Percentiles rank a stretch among this genome's conserved stretches.
These are phyloP conservation scores for Zoysia pacifica DNA, from an alignment of 176 grass and related monocot genomes.

Conservation along the genomic window DNA sequence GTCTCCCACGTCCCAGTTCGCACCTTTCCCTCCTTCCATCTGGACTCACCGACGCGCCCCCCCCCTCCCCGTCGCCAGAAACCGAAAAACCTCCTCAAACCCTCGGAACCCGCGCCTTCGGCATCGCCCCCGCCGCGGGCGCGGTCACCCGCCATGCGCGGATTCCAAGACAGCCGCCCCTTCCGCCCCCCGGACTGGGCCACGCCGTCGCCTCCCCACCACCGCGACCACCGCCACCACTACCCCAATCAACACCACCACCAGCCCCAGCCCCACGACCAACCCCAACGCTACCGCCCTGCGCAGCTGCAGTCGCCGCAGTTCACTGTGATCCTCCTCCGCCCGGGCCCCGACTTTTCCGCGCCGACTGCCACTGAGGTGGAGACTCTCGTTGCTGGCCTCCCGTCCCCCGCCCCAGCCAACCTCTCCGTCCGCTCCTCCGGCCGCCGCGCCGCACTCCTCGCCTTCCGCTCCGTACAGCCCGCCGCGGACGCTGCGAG, in stretches of 20 bases:
- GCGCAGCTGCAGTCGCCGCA: neutral
- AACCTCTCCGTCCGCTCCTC: constrained; percentile 36
- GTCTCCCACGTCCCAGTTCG: neutral
- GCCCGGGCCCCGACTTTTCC: constrained; percentile 19
- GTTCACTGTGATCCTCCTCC: constrained; percentile 50
- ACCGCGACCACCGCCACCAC: constrained; percentile 17
- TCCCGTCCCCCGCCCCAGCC: constrained; percentile 20
- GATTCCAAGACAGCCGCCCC: constrained; percentile 35
- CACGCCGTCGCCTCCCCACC: neutral
- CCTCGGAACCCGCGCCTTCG: neutral
- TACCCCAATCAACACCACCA: neutral
- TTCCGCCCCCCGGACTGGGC: constrained; percentile 44
- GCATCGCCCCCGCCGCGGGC: neutral
- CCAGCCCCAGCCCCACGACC: neutral
- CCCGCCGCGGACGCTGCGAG: constrained; percentile 55
- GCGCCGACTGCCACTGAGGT: constrained; percentile 38
- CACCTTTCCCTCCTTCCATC: constrained; percentile 8
- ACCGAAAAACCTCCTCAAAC: constrained; percentile 38
- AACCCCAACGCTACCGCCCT: constrained; percentile 15
- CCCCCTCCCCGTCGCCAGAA: constrained; percentile 24
- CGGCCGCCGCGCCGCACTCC: constrained; percentile 41
- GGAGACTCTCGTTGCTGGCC: constrained; percentile 50
- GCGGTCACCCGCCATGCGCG: constrained; percentile 41
- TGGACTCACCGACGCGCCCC: neutral
- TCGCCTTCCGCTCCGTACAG: constrained; percentile 40